Base-by-base conservation (phyloP, 2,329 filamentous ascomycete genomes). In the Pestalotiopsis sp. region DNA sequence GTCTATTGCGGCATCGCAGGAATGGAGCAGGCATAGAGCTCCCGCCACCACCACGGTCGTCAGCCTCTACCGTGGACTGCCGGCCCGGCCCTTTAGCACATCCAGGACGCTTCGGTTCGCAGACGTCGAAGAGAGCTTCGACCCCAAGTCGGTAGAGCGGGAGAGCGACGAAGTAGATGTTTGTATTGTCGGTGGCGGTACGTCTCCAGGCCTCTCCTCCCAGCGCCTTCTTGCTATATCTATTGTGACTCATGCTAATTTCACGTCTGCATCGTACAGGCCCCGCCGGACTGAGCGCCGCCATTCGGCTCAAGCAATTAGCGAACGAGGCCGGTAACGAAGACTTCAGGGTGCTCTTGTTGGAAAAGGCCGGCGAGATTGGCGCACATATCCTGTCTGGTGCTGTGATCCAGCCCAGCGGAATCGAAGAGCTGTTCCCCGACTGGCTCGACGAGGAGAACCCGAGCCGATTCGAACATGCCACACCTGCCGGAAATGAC, bases 101-200 rank as follows among this genome's bases (percentile, higher is more conserved):
- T 79, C 77, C 38, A 72, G 68, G 36, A 69, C 73, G 17, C 74
- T 74, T 45, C 72, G 64, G 25, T 71, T 76, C 61, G 78, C 76
- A 63, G 78, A 76, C 62, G 78, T 72, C 31, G 83, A 89, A 68
- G 88, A 89, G 45, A 77, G 83, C 68, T 93, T 93, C 74, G 91
- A 94, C 77, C 91, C 91, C 9, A 81, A 83, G 27, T 82, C 80
- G 67, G 85, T 95, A 68, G 95, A 98, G 72, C 91, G 96, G 72
- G 96, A 98, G 80, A 92, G 90, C 66, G 96, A 99, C 77, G 85
- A 96, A 82, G 96, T 99, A 38, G 96, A 99, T 81, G 95, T 99
- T 38, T 97, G 94, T 81, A 98, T 99, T 76, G 90, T 99, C 66
- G 96, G 96, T 77, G 96, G 93, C 80, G 95, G 88, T 90, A 84